Percentiles rank a stretch among this genome's conserved stretches.
These are phyloP conservation scores for Fusarium humuli DNA, from an alignment of 2,329 filamentous ascomycete genomes.

Conservation along the genomic window DNA sequence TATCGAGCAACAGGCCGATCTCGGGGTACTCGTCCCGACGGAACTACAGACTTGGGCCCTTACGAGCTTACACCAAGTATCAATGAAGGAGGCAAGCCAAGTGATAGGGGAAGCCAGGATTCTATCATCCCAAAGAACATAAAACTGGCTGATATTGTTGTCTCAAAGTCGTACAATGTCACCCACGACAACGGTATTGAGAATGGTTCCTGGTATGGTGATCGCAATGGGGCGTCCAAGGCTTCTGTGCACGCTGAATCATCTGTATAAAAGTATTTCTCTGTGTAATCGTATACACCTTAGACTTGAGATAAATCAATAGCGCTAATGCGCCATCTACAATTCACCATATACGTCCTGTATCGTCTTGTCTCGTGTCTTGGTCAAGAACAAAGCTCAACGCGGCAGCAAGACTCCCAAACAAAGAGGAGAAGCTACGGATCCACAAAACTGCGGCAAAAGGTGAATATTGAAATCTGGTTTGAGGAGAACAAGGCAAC, in stretches of 20 bases:
- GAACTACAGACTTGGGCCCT: slow-evolving; percentile 16
- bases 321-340: background rate
- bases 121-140: slow-evolving; percentile 21
- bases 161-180: slow-evolving; percentile 29
- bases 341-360: background rate
- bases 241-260: slow-evolving; percentile 21
- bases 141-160: slow-evolving; percentile 14
- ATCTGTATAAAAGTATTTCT: background rate
- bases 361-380: background rate
- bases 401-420: no score
- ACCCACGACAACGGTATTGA: slow-evolving; percentile 2
- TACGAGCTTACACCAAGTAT: slow-evolving; percentile 35
- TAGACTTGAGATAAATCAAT: background rate
- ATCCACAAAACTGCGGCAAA: rapidly evolving
- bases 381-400: background rate
- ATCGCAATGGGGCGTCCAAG: slow-evolving; percentile 10
- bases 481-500: no score
- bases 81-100: background rate
- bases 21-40: background rate
- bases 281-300: background rate
- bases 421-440: no score
- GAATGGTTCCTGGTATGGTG: slow-evolving; percentile 13
- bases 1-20: background rate
- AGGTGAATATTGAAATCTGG: no score
- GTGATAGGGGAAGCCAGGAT: slow-evolving; percentile 27